Evolutionary conservation across 208 protist genomes (phyloP).

Genomic region (Angomonas deanei): DNA sequence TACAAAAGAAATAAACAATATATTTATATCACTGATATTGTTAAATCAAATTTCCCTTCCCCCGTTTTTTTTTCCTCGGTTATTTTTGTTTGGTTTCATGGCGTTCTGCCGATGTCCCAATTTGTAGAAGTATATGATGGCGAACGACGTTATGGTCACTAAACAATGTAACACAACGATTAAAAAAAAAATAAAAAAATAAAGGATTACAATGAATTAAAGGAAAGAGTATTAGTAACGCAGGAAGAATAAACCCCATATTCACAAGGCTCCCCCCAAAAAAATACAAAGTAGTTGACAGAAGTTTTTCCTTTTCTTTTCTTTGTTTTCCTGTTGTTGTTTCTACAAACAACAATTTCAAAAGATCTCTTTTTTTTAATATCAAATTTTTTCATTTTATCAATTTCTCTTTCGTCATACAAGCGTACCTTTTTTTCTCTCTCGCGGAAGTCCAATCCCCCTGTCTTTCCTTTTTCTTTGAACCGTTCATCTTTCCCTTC

Average conservation of each 20-base stretch:
- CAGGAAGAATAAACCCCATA: too few relatives aligned
- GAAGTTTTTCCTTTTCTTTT: conserved; percentile 3
- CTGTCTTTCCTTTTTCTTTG: conserved; percentile 7
- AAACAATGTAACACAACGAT: too few relatives aligned
- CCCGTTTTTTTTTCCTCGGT: conserved; percentile 10
- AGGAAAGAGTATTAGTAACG: too few relatives aligned
- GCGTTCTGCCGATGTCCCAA: too few relatives aligned
- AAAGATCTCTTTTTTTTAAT: conserved; percentile 3
- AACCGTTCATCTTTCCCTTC: neutral
- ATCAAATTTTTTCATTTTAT: neutral
- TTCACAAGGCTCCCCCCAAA: too few relatives aligned
- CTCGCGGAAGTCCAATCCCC: too few relatives aligned
- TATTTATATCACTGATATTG: conserved; percentile 4
- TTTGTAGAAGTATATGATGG: too few relatives aligned
- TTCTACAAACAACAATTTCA: neutral
- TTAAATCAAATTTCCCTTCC: conserved; percentile 14
- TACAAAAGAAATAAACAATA: neutral
- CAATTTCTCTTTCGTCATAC: too few relatives aligned
- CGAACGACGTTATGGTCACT: too few relatives aligned
- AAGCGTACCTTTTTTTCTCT: too few relatives aligned
- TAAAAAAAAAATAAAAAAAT: too few relatives aligned
- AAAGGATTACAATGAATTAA: neutral
- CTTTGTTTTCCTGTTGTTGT: neutral
- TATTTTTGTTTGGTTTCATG: conserved; percentile 1
- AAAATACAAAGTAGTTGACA: too few relatives aligned